phyloP scores from a whole-genome alignment of 2,329 filamentous ascomycete genomes.

The Coniochaeta sp. region DNA sequence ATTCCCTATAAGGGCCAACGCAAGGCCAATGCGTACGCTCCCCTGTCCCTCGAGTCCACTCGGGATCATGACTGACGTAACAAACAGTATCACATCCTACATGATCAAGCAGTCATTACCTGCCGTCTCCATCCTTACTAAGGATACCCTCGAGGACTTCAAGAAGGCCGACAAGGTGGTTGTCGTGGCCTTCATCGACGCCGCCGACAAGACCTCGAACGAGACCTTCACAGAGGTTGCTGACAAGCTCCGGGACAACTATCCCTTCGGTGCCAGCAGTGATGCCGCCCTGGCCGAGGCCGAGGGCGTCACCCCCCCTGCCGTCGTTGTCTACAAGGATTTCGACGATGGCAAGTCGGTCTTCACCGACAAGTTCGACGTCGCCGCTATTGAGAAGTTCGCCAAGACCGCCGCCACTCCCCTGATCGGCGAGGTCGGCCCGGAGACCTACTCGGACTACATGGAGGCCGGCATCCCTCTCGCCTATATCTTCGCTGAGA shows the following conservation, averaged over 20 bases:
- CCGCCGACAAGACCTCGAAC: constrained; percentile 77
- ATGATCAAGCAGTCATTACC: constrained; percentile 98
- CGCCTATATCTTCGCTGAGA: constrained; percentile 96
- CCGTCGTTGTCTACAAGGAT: constrained; percentile 90
- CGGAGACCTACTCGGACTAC: constrained; percentile 92
- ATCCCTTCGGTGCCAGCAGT: constrained; percentile 83
- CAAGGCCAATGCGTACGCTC: constrained; percentile 67
- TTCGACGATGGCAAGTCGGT: constrained; percentile 94
- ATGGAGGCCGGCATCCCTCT: constrained; percentile 89
- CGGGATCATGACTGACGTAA: not conserved
- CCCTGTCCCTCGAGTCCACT: not conserved
- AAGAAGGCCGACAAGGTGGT: constrained; percentile 98
- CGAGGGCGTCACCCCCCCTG: constrained; percentile 81
- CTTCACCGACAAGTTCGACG: constrained; percentile 75
- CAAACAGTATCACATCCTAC: constrained; percentile 61
- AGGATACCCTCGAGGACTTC: constrained; percentile 86
- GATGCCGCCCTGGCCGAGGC: constrained; percentile 81
- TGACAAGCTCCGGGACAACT: constrained; percentile 76
- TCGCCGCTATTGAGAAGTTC: constrained; percentile 73
- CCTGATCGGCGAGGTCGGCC: constrained; percentile 90
- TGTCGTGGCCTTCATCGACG: constrained; percentile 77
- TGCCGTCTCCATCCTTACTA: constrained; percentile 75
- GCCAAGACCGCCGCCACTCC: constrained; percentile 80
- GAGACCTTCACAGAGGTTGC: constrained; percentile 72
- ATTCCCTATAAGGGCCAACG: constrained; percentile 81